Evolutionary conservation across 164 flowering plant species (phyloP), one percentile per base, ranked within the genome.

Genomic region (Kingdonia uniflora): DNA sequence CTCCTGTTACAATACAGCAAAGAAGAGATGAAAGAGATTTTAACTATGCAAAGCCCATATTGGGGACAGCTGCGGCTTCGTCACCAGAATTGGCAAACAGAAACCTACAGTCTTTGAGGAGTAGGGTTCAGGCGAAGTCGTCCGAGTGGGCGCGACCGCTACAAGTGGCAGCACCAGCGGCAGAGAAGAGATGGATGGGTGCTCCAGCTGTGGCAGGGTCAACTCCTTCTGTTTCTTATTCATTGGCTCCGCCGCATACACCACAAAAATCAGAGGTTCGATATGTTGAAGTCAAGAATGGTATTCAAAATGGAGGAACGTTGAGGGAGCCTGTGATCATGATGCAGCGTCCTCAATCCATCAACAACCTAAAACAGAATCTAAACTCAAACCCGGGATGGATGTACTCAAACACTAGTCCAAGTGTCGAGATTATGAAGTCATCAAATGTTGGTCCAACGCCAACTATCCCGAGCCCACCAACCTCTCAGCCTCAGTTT

Each of bases 261-360:
- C 70, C 74, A 24, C 14, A 24, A 23, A 58, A 59, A 51, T 19
- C 49, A 1, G 56, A 59, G 51, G 62, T 70, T 44, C 67, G 72
- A 14, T 70, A 65, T 68, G 54, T 63, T 19, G 57, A 56, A 33
- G 67, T 67, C 53, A 81, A 81, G 26, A 71, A 52, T 54, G 89
- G 77, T 38, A 55, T 67, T 52, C 79, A 66, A 52, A 62, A 64
- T 20, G 76, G 73, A 39, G 76, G 73, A 39, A 19, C 73, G 2
- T 51, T 71, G 12, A 84, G 83, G 62, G 95, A 84, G 53, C 86
- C 91, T 11, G 74, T 80, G 39, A 72, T 71, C n/a, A 57, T 84
- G 84, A 80, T 80, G 83, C 95, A 86, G 71, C 82, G 83, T 2
- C 81, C 83, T 0, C 84, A 78, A 42, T 64, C 86, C 42, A 62